These are phyloP conservation scores for Penicillium lagena DNA, from an alignment of 495 filamentous ascomycete genomes.

Conservation along the genomic window DNA sequence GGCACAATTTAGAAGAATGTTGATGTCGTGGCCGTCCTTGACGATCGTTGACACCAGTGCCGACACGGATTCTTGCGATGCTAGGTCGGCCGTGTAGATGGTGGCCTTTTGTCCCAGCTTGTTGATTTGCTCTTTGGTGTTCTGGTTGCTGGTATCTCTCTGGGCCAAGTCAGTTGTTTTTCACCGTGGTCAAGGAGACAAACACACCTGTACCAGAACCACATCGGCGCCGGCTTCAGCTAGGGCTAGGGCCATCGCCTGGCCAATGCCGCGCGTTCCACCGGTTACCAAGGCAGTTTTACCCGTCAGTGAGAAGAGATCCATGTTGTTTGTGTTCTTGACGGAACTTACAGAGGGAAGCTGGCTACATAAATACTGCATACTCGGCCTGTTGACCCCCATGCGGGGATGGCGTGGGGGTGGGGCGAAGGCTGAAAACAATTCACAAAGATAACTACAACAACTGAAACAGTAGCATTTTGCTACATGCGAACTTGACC, in stretches of 20 bases:
- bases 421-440: too few relatives aligned
- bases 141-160: conserved; percentile 51
- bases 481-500: too few relatives aligned
- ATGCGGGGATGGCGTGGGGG: too few relatives aligned
- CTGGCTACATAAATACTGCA: neutral
- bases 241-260: conserved; percentile 66
- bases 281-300: conserved; percentile 81
- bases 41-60: conserved; percentile 53
- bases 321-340: conserved; percentile 3
- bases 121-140: conserved; percentile 51
- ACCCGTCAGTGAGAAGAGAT: conserved; percentile 14
- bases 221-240: conserved; percentile 85
- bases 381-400: neutral
- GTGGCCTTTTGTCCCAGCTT: conserved; percentile 58
- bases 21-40: conserved; percentile 51
- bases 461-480: too few relatives aligned
- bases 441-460: too few relatives aligned
- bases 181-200: neutral
- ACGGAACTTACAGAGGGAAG: neutral
- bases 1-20: conserved; percentile 76
- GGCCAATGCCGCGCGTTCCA: conserved; percentile 74
- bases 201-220: conserved; percentile 51
- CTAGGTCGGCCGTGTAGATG: conserved; percentile 70
- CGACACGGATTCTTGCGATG: conserved; percentile 49
- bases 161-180: conserved; percentile 18